Conservation (phyloP, 1,284 basidiomycete species). For the Vanrija humicola region DNA sequence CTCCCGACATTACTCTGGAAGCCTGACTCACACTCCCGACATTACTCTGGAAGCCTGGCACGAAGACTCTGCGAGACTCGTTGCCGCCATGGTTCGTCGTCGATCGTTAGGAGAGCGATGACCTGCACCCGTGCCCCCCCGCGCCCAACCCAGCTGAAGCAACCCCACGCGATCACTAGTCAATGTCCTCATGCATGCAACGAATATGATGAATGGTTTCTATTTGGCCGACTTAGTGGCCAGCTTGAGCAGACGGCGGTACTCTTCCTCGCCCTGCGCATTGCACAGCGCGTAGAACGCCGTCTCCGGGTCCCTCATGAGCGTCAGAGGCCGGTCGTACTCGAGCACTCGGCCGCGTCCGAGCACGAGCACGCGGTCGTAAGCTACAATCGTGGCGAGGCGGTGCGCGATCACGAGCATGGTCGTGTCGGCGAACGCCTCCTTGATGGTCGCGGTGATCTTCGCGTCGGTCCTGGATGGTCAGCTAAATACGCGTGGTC, state of each 20-base stretch:
- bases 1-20: too few species aligned
- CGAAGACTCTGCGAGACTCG: too few species aligned
- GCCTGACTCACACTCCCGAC: too few species aligned
- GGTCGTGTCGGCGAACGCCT: slow-evolving; percentile 61
- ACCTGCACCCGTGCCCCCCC: too few species aligned
- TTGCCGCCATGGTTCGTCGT: too few species aligned
- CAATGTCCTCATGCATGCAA: too few species aligned
- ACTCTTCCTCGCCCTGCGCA: slow-evolving; percentile 46
- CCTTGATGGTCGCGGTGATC: slow-evolving; percentile 68
- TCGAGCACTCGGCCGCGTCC: slow-evolving; percentile 58
- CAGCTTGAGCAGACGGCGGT: slow-evolving; percentile 22
- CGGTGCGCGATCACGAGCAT: slow-evolving; percentile 72
- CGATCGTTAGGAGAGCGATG: too few species aligned
- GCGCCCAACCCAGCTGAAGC: too few species aligned
- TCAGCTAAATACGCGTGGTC: neutral
- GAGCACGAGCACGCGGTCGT: slow-evolving; percentile 70
- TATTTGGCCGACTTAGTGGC: neutral
- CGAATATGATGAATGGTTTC: neutral
- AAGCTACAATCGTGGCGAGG: slow-evolving; percentile 54
- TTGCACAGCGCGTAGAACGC: slow-evolving; percentile 40
- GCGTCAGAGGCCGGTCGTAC: slow-evolving; percentile 29
- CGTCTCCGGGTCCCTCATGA: slow-evolving; percentile 26
- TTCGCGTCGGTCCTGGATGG: slow-evolving; percentile 61
- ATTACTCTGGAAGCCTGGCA: too few species aligned
- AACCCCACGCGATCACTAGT: too few species aligned